Conservation (phyloP, 1,284 basidiomycete genomes). For the Irpex rosettiformis region DNA sequence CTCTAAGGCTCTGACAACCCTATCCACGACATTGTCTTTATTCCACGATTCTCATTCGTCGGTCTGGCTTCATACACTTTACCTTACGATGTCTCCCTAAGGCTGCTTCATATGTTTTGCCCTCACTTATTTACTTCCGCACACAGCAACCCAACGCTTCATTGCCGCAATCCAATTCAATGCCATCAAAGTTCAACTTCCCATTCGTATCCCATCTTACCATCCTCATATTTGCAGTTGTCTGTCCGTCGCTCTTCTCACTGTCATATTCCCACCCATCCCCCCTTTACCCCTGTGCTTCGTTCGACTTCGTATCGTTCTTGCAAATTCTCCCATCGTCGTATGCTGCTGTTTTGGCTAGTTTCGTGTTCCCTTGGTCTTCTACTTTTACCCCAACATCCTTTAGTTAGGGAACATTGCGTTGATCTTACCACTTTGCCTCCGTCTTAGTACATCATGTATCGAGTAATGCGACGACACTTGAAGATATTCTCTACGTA, state of each 20-base stretch:
- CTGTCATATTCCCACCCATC: constrained; percentile 7
- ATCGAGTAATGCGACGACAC: constrained; percentile 10
- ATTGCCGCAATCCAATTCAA: constrained; percentile 4
- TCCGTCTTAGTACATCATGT: constrained; percentile 11
- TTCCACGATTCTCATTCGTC: background rate
- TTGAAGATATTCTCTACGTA: constrained; percentile 1
- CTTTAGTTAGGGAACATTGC: constrained; percentile 13
- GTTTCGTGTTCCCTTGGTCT: constrained; percentile 7
- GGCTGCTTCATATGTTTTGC: constrained; percentile 16
- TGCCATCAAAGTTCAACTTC: constrained; percentile 2
- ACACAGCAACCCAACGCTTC: constrained; percentile 1
- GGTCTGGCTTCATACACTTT: constrained; percentile 11
- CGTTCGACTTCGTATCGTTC: constrained; percentile 10
- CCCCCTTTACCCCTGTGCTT: constrained; percentile 1
- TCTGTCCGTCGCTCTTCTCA: background rate
- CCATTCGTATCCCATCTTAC: constrained; percentile 1
- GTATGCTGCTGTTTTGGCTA: constrained; percentile 20
- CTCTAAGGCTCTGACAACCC: constrained; percentile 10
- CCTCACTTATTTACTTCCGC: constrained; percentile 9
- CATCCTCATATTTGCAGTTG: constrained; percentile 9
- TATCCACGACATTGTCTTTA: constrained; percentile 14
- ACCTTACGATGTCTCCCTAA: constrained; percentile 17
- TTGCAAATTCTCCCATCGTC: constrained; percentile 13
- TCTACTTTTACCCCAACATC: background rate
- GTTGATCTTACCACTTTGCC: constrained; percentile 10